Evolutionary conservation across 1,139 yeast species (phyloP).

Genomic region (Blastobotrys apis): DNA sequence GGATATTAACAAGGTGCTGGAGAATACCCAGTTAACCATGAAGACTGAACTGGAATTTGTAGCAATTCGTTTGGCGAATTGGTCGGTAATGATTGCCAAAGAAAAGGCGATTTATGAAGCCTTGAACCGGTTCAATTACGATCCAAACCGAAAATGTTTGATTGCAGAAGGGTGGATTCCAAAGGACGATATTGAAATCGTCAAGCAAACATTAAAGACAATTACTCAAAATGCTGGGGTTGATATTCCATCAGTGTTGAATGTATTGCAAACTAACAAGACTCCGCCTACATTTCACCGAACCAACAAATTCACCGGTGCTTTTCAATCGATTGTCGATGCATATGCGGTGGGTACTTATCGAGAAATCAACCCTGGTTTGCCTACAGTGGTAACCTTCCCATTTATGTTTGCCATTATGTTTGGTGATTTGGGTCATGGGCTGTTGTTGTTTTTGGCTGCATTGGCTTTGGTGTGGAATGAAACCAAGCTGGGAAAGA

Average conservation of each 20-base stretch:
- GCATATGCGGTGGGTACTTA: conserved; percentile 94
- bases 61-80: conserved; percentile 62
- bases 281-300: conserved; percentile 92
- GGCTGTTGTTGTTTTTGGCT: conserved; percentile 69
- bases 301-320: conserved; percentile 86
- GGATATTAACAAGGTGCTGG: conserved; percentile 66
- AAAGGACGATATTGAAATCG: conserved; percentile 43
- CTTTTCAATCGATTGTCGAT: conserved; percentile 89
- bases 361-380: conserved; percentile 93
- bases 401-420: conserved; percentile 98
- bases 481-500: conserved; percentile 59
- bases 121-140: conserved; percentile 78
- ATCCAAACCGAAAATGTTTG: conserved; percentile 75
- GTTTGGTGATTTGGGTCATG: conserved; percentile 99
- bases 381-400: conserved; percentile 90
- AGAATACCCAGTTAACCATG: conserved; percentile 65
- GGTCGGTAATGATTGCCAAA: conserved; percentile 62
- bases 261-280: conserved; percentile 72
- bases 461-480: conserved; percentile 65
- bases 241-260: conserved; percentile 70
- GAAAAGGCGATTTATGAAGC: conserved; percentile 74
- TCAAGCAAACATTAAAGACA: conserved; percentile 48
- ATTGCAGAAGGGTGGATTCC: conserved; percentile 99
- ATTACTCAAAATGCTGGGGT: conserved; percentile 56
- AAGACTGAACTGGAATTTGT: conserved; percentile 72